These are phyloP conservation scores for Bremia lactucae DNA, from an alignment of 352 stramenopile genomes.

Conservation along the genomic window DNA sequence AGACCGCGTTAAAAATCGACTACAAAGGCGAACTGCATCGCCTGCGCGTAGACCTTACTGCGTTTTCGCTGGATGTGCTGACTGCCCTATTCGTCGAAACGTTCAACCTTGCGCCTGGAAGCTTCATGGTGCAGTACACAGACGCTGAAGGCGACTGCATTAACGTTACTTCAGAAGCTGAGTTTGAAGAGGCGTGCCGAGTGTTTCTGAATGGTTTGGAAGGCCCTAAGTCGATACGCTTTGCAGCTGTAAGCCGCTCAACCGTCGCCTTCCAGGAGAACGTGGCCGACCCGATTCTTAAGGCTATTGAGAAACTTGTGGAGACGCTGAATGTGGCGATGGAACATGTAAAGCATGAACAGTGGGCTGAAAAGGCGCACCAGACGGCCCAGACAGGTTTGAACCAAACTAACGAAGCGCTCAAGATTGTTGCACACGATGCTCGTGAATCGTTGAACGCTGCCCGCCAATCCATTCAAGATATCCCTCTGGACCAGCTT, in stretches of 20 bases:
- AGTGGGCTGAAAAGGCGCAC: conserved; percentile 54
- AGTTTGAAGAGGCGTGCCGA: conserved; percentile 53
- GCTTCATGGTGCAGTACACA: conserved; percentile 76
- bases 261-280: conserved; percentile 69
- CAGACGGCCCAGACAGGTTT: conserved; percentile 39
- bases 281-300: conserved; percentile 65
- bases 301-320: conserved; percentile 75
- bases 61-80: conserved; percentile 37
- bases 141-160: conserved; percentile 63
- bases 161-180: conserved; percentile 55
- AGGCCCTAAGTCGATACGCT: conserved; percentile 45
- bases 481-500: conserved; percentile 77
- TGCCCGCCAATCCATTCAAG: conserved; percentile 49
- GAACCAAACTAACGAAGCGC: conserved; percentile 48
- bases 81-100: conserved; percentile 48
- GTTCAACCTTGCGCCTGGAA: conserved; percentile 31
- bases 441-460: conserved; percentile 41
- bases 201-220: conserved; percentile 33
- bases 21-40: conserved; percentile 81
- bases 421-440: conserved; percentile 46
- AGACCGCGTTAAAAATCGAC: conserved; percentile 68
- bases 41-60: conserved; percentile 51
- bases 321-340: conserved; percentile 67
- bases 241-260: conserved; percentile 45
- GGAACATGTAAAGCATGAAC: conserved; percentile 75